phyloP scores from a whole-genome alignment of 2,329 filamentous ascomycete genomes.

The Ophiosphaerella narmari region DNA sequence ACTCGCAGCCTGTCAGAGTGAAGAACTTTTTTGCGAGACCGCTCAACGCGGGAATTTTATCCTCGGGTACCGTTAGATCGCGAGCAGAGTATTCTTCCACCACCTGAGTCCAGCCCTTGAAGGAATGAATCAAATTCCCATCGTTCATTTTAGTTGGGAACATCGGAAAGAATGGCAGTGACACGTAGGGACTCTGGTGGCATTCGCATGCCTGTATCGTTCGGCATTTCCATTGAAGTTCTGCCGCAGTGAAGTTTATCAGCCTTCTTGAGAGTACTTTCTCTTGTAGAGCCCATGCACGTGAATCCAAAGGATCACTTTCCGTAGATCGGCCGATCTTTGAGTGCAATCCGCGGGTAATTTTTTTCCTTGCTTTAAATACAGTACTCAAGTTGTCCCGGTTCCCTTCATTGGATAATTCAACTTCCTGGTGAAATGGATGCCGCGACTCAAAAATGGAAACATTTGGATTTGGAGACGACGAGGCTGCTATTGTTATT shows the following conservation, averaged over 20 bases:
- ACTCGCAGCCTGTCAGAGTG: background rate
- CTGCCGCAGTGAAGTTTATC: slow-evolving; percentile 5
- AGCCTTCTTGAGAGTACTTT: slow-evolving; percentile 3
- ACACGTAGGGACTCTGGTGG: background rate
- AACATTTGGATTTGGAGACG: background rate
- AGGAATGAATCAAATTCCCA: background rate
- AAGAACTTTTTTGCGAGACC: background rate
- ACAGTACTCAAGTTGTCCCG: background rate
- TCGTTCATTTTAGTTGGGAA: background rate
- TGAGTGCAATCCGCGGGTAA: slow-evolving; percentile 1
- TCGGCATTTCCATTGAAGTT: slow-evolving; percentile 6
- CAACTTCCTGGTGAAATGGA: background rate
- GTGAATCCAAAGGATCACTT: slow-evolving; percentile 1
- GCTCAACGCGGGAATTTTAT: background rate
- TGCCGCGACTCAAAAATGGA: background rate
- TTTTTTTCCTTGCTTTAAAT: slow-evolving; percentile 7
- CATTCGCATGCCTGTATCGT: slow-evolving; percentile 3
- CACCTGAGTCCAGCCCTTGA: slow-evolving; percentile 1
- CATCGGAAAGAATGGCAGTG: background rate
- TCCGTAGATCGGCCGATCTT: background rate
- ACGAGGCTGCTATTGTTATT: slow-evolving; percentile 5
- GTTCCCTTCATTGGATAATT: background rate
- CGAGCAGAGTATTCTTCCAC: slow-evolving; percentile 2
- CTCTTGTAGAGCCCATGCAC: slow-evolving; percentile 5
- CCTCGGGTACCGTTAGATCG: background rate